Evolutionary conservation across 192 early-diverging fungal species (phyloP), one percentile per base, ranked within the genome.

Genomic region (Thamnidium elegans): DNA sequence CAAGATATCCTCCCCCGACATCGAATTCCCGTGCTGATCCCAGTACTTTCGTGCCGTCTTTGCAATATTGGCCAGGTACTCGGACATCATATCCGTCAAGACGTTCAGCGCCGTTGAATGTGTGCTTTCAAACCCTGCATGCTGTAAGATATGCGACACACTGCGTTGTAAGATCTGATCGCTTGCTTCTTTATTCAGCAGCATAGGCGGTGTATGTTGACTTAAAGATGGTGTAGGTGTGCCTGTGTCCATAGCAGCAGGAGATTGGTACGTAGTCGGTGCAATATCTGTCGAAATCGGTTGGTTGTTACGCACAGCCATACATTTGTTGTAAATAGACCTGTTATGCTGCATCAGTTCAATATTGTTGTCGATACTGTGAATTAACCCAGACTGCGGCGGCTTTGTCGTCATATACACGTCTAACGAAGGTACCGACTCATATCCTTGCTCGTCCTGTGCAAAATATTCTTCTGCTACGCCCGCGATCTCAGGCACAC

Each of bases 121-220:
- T 21, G 82, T 75, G 36, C 90, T 79, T 73, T 98, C 94, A 74
- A 96, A 98, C 26, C 95, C 95, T n/a, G 85, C 76, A 67, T 98
- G 95, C 30, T 87, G 73, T 50, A 95, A 74, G 60, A 96, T 63
- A 62, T 88, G 82, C 0, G 85, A 78, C 8, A 76, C 66, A 9
- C 80, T 82, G 7, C 89, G 87, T 52, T 80, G 74, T 56, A 93
- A 70, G 45, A 91, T 72, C 9, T 71, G 79, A 51, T 84, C 77
- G n/a, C 86, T 84, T 6, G 85, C 67, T 6, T 70, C 55, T 6
- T 72, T 62, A 65, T 89, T 83, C 68, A 94, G 31, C 3, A 75
- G 50, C 34, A 87, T 62, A 0, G 84, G 78, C 0, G 39, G 58
- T 60, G 21, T 10, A 39, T 6, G 1, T 39, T 26, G 26, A 1